Evolutionary conservation across 441 rosid genomes (phyloP).

Genomic region (Jatropha multifida): DNA sequence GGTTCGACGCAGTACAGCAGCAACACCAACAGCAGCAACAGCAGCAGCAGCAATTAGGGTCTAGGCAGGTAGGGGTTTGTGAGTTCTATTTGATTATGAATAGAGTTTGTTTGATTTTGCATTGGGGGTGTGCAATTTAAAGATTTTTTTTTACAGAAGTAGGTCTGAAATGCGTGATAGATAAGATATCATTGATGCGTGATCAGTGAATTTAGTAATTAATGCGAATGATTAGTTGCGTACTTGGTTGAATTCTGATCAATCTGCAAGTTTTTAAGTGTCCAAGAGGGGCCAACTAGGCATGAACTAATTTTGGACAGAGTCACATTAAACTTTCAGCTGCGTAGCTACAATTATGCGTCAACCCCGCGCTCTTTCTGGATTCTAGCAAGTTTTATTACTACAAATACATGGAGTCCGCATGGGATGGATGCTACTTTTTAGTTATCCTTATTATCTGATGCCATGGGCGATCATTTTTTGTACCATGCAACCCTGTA

Average conservation of each 20-base stretch:
- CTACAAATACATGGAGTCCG: not conserved
- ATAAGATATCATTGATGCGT: not conserved
- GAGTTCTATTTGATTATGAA: not conserved
- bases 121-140: conserved; percentile 16
- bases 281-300: conserved; percentile 17
- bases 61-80: conserved; percentile 65
- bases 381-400: not conserved
- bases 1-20: conserved; percentile 63
- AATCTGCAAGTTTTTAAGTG: conserved; percentile 7
- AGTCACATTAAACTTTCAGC: conserved; percentile 16
- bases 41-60: conserved; percentile 38
- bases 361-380: not conserved
- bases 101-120: conserved; percentile 21
- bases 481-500: not conserved
- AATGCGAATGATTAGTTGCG: conserved; percentile 24
- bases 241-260: not conserved
- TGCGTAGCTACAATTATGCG: conserved; percentile 12
- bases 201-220: conserved; percentile 26
- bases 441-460: not conserved
- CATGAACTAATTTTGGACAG: conserved; percentile 19
- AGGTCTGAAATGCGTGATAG: conserved; percentile 10
- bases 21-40: conserved; percentile 47
- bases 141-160: not conserved
- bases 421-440: not conserved
- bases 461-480: not conserved